These are phyloP conservation scores for Diaporthe sp. DNA, from an alignment of 2,329 filamentous ascomycete species.

Conservation along the genomic window DNA sequence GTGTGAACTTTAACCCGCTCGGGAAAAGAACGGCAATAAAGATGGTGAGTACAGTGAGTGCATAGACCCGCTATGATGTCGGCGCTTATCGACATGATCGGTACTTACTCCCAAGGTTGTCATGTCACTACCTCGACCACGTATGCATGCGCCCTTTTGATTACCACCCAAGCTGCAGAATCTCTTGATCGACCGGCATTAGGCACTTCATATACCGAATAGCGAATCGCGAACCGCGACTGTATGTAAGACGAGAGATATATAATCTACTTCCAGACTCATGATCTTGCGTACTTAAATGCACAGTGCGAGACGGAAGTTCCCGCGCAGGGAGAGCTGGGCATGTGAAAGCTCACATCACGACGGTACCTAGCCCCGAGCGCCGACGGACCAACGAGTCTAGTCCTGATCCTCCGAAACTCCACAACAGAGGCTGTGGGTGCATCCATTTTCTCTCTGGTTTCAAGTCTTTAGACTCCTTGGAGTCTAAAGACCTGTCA, in stretches of 20 bases:
- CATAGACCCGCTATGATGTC: conserved; percentile 25
- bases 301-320: neutral
- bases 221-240: neutral
- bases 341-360: neutral
- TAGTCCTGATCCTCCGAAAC: neutral
- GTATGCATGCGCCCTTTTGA: neutral
- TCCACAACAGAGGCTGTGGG: too few species aligned
- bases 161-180: neutral
- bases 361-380: neutral
- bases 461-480: too few species aligned
- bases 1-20: conserved; percentile 2
- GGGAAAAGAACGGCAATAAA: conserved; percentile 27
- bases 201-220: neutral
- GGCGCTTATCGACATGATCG: neutral
- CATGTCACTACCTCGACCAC: neutral
- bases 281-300: neutral
- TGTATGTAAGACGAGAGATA: neutral
- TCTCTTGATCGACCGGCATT: neutral
- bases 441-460: too few species aligned
- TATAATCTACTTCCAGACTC: neutral
- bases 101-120: neutral
- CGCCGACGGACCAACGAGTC: neutral
- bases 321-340: too few species aligned
- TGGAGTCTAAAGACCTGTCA: too few species aligned
- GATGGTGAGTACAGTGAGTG: neutral